phyloP scores from a whole-genome alignment of 352 stramenopile species.

The Pythium sukuiense region DNA sequence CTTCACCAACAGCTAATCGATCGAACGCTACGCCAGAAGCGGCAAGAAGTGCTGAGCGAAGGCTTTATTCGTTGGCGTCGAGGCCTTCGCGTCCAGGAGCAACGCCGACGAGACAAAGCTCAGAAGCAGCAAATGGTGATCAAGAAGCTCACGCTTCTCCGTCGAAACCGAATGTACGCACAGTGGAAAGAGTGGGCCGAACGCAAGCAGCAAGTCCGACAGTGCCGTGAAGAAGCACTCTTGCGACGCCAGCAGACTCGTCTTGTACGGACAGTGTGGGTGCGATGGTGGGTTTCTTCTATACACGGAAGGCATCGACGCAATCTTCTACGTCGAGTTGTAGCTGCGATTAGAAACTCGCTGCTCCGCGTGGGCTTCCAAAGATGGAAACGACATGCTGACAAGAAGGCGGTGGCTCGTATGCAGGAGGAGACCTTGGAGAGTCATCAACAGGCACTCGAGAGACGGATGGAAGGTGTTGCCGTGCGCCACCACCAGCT shows the following conservation, averaged over 20 bases:
- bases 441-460: not conserved
- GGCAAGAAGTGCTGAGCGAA: constrained; percentile 40
- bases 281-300: constrained; percentile 20
- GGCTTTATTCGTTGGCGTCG: constrained; percentile 53
- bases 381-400: not conserved
- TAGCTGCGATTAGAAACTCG: not conserved
- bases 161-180: constrained; percentile 38
- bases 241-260: constrained; percentile 30
- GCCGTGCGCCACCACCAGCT: constrained; percentile 12
- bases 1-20: constrained; percentile 68
- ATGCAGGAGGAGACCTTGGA: not conserved
- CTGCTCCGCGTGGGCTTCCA: constrained; percentile 11
- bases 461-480: constrained; percentile 16
- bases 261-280: constrained; percentile 29
- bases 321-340: not conserved
- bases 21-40: constrained; percentile 42
- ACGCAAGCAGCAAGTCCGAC: constrained; percentile 13
- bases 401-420: not conserved
- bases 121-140: constrained; percentile 31
- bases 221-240: constrained; percentile 42
- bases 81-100: constrained; percentile 50
- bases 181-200: constrained; percentile 34
- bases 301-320: not conserved
- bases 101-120: constrained; percentile 36
- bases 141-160: constrained; percentile 27